Evolutionary conservation across 1,284 basidiomycete species (phyloP), one percentile per base, ranked within the genome.

Genomic region (Hemileia vastatrix): DNA sequence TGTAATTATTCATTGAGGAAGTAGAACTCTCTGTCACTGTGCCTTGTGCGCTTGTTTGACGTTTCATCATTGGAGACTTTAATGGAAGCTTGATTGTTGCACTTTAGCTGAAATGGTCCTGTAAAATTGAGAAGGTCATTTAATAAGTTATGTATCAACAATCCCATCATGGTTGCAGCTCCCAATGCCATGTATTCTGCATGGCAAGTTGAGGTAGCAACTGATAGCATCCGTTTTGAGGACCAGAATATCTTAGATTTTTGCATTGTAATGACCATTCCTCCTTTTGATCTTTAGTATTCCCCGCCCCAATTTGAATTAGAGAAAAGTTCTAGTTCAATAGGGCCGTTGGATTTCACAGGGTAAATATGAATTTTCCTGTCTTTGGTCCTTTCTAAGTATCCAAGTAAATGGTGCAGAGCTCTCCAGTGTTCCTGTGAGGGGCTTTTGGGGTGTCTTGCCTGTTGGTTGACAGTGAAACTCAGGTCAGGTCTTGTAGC

Each of bases 301-400:
- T 55, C 54, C 6, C 55, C 43, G 3, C 55, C 55, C 55, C 44
- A 57, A 4, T 21, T 27, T 6, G 44, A 40, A 48, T 57, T 44
- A 9, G 21, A 40, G 43, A 5, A 55, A 2, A 21, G 23, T 24
- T 48, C 24, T 15, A 57, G 44, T 2, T 19, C 19, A 19, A n/a
- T n/a, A n/a, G n/a, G n/a, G n/a, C 18, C 6, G 5, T 24, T 32
- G 5, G 24, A 19, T 3, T 13, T 23, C 18, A 18, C 5, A 6
- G 45, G 55, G 44, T 23, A 31, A 2, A 57, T 23, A 1, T 6
- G 2, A 11, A 57, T 13, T 4, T n/a, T 2, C 2, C 9, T 11
- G 23, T 47, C 13, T 31, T 27, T 47, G 6, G 31, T 48, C 11
- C 23, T 23, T 8, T 18, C 8, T 2, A 57, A 11, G 24, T 48